Evolutionary conservation across 345 rosid species (phyloP).

Genomic region (Citrus cavaleriei): DNA sequence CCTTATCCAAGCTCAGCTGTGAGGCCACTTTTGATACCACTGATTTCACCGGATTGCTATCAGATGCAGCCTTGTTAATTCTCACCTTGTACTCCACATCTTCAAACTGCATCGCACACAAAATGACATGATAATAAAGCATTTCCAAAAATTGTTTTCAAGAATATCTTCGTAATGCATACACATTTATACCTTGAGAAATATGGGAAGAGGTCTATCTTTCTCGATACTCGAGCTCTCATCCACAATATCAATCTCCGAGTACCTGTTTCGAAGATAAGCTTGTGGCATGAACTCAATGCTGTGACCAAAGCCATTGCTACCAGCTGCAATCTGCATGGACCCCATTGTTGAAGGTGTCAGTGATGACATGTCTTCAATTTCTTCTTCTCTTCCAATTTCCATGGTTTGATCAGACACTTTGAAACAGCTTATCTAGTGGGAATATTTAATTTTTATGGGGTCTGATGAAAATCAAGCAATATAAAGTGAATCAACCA

Average conservation of each 20-base stretch:
- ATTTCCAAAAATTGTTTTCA: not conserved
- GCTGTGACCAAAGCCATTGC: constrained; percentile 69
- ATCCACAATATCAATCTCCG: constrained; percentile 65
- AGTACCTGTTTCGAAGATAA: constrained; percentile 56
- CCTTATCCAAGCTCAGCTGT: constrained; percentile 48
- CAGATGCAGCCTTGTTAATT: constrained; percentile 31
- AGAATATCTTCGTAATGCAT: not conserved
- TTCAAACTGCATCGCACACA: constrained; percentile 58
- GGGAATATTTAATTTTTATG: not conserved
- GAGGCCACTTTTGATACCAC: constrained; percentile 64
- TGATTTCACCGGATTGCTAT: constrained; percentile 52
- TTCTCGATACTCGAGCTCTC: constrained; percentile 29
- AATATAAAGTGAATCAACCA: constrained; percentile 48
- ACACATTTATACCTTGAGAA: constrained; percentile 55
- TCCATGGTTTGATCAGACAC: constrained; percentile 39
- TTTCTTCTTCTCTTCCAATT: constrained; percentile 44
- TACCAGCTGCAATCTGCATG: constrained; percentile 80
- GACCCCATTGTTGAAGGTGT: constrained; percentile 59
- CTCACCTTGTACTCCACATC: constrained; percentile 79
- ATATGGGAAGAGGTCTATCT: constrained; percentile 80
- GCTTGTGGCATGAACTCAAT: constrained; percentile 82
- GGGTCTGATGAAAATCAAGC: constrained; percentile 12
- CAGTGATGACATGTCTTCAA: constrained; percentile 42
- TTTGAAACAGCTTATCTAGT: not conserved
- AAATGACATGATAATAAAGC: not conserved